Base-by-base conservation (phyloP, 164 flowering plant species). In the Kingdonia uniflora region DNA sequence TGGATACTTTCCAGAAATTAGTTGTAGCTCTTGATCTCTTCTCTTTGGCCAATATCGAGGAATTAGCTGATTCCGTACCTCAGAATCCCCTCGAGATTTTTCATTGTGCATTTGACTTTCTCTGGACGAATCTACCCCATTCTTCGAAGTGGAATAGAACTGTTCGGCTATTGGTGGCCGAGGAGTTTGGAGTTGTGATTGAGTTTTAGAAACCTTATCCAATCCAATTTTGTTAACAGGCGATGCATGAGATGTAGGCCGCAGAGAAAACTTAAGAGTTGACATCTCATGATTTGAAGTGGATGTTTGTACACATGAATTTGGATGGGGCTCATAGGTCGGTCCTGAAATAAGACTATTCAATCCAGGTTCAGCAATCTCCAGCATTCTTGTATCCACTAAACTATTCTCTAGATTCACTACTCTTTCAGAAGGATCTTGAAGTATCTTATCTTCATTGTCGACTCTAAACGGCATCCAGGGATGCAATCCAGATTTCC, bases 1-100 rank as follows among this genome's bases (percentile, higher is more conserved):
- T 71, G 92, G 97, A 90, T 90, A 90, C 97, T 76, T 77, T 69
- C 72, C 80, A 45, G 91, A 78, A 40, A 84, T 79, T 59, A 82
- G 79, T 55, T 77, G 88, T 16, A 82, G 73, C 73, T 87, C 95
- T 63, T 79, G 74, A 60, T 81, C 74, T 35, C 84, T 84, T 59
- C 76, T 68, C 66, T 75, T 76, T 17, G 95, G 95, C 80, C 81
- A 80, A 60, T 81, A 84, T 12, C 85, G 79, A 48, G 87, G 75
- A 65, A 79, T 82, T 49, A 81, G 72, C 52, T 78, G 87, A 71
- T 64, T 76, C 55, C 73, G 66, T 24, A 76, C 76, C 13, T 79
- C 73, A 17, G 65, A 74, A 61, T 89, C 94, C 48, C 66, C 83
- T 50, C 74, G 72, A 55, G 80, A 66, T 63, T 78, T 75, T 61